Evolutionary conservation across 108 stramenopile species (phyloP).

Genomic region (Ochromonas danica): DNA sequence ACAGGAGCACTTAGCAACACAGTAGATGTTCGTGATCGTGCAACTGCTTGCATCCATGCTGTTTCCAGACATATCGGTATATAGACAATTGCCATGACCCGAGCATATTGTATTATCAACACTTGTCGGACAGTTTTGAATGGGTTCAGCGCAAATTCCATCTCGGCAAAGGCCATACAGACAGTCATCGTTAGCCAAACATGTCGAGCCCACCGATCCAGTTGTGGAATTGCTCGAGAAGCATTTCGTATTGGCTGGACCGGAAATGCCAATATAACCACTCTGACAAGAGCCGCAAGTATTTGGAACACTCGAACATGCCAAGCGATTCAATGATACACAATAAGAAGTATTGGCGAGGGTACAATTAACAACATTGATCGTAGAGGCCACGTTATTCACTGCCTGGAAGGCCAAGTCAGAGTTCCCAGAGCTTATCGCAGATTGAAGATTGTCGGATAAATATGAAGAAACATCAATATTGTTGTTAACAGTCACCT

Average conservation of each 20-base stretch:
- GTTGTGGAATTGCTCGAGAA: neutral
- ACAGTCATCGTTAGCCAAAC: neutral
- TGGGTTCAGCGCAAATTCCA: neutral
- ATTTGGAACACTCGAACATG: neutral
- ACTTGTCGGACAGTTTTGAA: neutral
- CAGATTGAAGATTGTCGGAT: neutral
- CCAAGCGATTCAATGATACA: neutral
- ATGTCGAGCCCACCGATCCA: neutral
- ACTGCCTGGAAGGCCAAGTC: neutral
- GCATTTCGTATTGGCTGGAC: neutral
- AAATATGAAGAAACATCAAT: neutral
- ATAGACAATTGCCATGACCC: neutral
- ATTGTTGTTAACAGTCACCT: neutral
- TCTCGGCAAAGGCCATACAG: neutral
- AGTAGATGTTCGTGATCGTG: neutral
- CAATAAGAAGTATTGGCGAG: neutral
- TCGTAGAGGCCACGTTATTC: neutral
- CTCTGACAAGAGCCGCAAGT: neutral
- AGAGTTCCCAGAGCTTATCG: neutral
- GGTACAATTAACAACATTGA: constrained; percentile 11
- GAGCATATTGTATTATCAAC: neutral
- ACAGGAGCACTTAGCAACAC: neutral
- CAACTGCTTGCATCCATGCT: neutral
- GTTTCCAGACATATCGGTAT: neutral
- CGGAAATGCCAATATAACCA: neutral